Conservation (phyloP, 2,329 filamentous ascomycete species). For the Albophoma yamanashiensis region DNA sequence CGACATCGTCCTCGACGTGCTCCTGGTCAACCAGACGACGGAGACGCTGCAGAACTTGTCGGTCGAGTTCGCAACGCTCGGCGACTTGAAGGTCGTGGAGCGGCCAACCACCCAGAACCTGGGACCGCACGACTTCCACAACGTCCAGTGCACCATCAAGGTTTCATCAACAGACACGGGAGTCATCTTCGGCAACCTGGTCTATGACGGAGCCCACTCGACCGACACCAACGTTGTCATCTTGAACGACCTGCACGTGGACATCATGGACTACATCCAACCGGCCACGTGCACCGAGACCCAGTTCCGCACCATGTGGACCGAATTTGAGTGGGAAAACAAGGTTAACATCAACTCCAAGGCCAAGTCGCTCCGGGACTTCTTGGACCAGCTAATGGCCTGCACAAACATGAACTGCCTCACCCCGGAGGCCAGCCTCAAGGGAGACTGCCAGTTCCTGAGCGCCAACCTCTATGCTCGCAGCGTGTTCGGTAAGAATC, state of each 20-base stretch:
- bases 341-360: constrained; percentile 99
- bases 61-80: constrained; percentile 96
- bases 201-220: constrained; percentile 88
- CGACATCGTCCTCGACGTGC: constrained; percentile 91
- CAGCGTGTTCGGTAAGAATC: constrained; percentile 85
- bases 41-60: constrained; percentile 95
- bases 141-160: constrained; percentile 97
- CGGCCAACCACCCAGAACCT: constrained; percentile 93
- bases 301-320: constrained; percentile 99
- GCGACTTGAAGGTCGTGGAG: constrained; percentile 96
- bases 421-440: constrained; percentile 89
- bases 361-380: constrained; percentile 81
- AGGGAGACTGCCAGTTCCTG: constrained; percentile 96
- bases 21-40: constrained; percentile 93
- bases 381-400: constrained; percentile 90
- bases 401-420: constrained; percentile 98
- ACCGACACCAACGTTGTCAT: constrained; percentile 96
- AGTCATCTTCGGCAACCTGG: constrained; percentile 97
- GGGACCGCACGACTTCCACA: constrained; percentile 91
- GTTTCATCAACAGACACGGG: constrained; percentile 96
- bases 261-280: constrained; percentile 99
- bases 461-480: constrained; percentile 94
- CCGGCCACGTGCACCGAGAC: constrained; percentile 94
- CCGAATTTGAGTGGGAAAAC: constrained; percentile 99
- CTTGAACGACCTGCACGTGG: constrained; percentile 93